phyloP scores from a whole-genome alignment of 768 basidiomycete genomes.

The Phanerochaete sordida region DNA sequence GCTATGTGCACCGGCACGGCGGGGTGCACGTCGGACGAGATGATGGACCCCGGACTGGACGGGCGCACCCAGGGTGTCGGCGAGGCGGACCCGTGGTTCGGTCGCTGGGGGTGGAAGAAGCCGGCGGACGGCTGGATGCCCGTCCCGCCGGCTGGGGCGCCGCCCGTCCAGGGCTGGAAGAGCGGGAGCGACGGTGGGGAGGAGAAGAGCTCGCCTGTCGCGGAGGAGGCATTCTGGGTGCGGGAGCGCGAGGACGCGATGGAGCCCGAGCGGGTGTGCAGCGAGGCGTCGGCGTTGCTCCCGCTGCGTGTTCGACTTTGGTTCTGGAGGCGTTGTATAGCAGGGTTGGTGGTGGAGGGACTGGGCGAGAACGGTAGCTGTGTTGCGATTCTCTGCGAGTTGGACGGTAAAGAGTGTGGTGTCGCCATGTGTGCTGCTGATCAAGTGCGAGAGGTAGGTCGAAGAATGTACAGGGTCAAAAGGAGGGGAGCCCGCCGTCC shows the following conservation, averaged over 20 bases:
- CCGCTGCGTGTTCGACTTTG: constrained; percentile 14
- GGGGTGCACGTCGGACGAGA: constrained; percentile 22
- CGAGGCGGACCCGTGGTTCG: constrained; percentile 43
- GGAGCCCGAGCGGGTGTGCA: constrained; percentile 12
- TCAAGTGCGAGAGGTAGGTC: not conserved
- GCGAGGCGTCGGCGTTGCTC: constrained; percentile 14
- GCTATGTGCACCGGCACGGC: constrained; percentile 38
- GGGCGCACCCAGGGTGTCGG: constrained; percentile 32
- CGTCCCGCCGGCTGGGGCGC: constrained; percentile 53
- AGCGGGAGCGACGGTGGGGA: constrained; percentile 19
- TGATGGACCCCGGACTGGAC: constrained; percentile 24
- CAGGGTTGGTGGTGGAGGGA: constrained; percentile 6
- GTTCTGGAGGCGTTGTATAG: constrained; percentile 8
- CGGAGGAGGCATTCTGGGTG: constrained; percentile 5
- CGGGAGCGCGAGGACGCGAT: constrained; percentile 12
- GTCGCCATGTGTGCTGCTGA: constrained; percentile 20
- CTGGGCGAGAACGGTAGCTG: constrained; percentile 26
- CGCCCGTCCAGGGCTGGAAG: constrained; percentile 17
- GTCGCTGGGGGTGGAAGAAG: constrained; percentile 73
- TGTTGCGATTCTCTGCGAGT: constrained; percentile 18
- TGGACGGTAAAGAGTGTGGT: constrained; percentile 26
- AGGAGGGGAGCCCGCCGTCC: not conserved
- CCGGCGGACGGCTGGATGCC: constrained; percentile 77
- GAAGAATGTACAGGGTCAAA: constrained; percentile 18
- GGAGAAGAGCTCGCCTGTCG: constrained; percentile 16